Percentiles rank a stretch among this genome's conserved stretches.
These are phyloP conservation scores for Aspergillus jensenii DNA, from an alignment of 2,329 filamentous ascomycete species.

Conservation along the genomic window DNA sequence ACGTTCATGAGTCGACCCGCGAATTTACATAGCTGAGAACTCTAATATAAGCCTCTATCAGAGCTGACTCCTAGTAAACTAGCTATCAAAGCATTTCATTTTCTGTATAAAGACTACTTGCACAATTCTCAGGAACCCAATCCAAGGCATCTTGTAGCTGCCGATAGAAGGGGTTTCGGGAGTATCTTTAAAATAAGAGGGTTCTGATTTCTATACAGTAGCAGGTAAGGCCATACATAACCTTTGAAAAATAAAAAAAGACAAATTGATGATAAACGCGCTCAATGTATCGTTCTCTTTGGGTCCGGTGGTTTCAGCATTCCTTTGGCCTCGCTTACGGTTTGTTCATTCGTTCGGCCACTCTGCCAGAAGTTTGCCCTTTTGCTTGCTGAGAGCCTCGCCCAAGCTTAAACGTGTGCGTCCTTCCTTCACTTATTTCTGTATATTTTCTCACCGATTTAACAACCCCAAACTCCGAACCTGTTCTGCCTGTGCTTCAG, in stretches of 20 bases:
- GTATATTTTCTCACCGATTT: constrained; percentile 27
- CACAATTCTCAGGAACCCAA: background rate
- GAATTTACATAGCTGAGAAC: background rate
- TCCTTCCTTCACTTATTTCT: constrained; percentile 48
- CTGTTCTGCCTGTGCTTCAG: constrained; percentile 77
- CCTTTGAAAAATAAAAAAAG: constrained; percentile 17
- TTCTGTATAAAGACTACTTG: background rate
- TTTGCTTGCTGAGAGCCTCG: constrained; percentile 61
- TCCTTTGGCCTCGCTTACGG: background rate
- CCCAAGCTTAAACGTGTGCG: background rate
- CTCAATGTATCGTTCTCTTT: constrained; percentile 17
- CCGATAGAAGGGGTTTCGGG: background rate
- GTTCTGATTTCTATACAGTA: constrained; percentile 37
- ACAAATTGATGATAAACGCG: constrained; percentile 23
- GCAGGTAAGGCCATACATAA: constrained; percentile 27
- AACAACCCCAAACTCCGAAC: constrained; percentile 85
- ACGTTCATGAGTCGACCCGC: constrained; percentile 2
- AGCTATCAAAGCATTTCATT: background rate
- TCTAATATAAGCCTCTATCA: background rate
- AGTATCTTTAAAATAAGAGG: background rate
- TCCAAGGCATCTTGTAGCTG: background rate
- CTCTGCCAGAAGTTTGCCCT: constrained; percentile 54
- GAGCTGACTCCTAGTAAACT: background rate
- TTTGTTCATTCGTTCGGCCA: background rate
- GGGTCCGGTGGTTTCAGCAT: constrained; percentile 16